These are phyloP conservation scores for Podaxis carcinomalis DNA, from an alignment of 768 basidiomycete species.

Conservation along the genomic window DNA sequence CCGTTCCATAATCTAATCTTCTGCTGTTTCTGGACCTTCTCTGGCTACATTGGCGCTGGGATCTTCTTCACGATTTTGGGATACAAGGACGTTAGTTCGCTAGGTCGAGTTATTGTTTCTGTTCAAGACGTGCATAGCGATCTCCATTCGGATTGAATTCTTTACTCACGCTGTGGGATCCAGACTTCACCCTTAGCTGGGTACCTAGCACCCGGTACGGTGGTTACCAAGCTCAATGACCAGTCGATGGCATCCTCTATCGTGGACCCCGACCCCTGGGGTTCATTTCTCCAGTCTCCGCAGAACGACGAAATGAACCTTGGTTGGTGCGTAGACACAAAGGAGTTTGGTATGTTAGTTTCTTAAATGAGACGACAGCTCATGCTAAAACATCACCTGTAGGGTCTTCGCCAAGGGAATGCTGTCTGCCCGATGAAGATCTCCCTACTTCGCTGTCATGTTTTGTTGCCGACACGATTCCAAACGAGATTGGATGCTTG, in stretches of 20 bases:
- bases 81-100: slow-evolving; percentile 48
- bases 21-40: slow-evolving; percentile 40
- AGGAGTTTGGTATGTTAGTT: slow-evolving; percentile 5
- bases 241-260: slow-evolving; percentile 30
- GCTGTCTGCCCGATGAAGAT: slow-evolving; percentile 12
- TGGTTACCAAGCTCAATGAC: slow-evolving; percentile 70
- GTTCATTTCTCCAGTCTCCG: slow-evolving; percentile 22
- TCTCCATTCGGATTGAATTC: not conserved
- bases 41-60: slow-evolving; percentile 29
- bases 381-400: not conserved
- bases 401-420: slow-evolving; percentile 13
- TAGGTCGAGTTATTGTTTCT: slow-evolving; percentile 51
- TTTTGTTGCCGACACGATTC: slow-evolving; percentile 19
- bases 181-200: slow-evolving; percentile 60
- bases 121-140: slow-evolving; percentile 48
- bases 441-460: slow-evolving; percentile 40
- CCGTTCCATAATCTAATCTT: slow-evolving; percentile 74
- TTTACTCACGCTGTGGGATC: not conserved
- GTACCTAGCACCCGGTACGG: slow-evolving; percentile 50
- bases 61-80: slow-evolving; percentile 29
- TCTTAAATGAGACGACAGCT: not conserved
- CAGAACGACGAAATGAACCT: not conserved
- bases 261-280: slow-evolving; percentile 5
- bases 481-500: slow-evolving; percentile 38
- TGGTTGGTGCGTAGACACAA: slow-evolving; percentile 14